Evolutionary conservation across 106 monocot species (phyloP).

Genomic region (Gastrodia elata): DNA sequence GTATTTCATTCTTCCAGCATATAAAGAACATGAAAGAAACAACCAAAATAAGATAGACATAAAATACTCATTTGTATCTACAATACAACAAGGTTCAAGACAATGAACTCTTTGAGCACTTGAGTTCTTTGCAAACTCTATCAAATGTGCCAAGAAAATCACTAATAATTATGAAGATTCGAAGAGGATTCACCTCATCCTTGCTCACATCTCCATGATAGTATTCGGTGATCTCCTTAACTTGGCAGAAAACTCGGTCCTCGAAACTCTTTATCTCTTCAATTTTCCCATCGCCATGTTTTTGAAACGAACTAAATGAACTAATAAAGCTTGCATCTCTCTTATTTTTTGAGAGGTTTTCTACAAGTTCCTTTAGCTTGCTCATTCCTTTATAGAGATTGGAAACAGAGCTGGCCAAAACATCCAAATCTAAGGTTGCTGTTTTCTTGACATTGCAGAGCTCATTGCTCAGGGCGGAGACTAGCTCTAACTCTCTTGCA

Average conservation of each 20-base stretch:
- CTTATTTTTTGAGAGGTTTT: constrained; percentile 9
- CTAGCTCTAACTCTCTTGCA: constrained; percentile 41
- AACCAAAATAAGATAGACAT: too few species aligned
- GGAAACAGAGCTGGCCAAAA: constrained; percentile 40
- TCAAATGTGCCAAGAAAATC: constrained; percentile 68
- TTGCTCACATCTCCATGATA: constrained; percentile 68
- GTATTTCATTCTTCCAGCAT: too few species aligned
- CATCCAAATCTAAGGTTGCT: constrained; percentile 68
- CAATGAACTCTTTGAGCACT: constrained; percentile 16
- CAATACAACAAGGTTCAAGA: background rate
- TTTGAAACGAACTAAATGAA: constrained; percentile 33
- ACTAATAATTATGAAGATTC: constrained; percentile 66
- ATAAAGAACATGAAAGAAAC: too few species aligned
- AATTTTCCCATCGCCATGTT: constrained; percentile 31
- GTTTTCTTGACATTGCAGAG: constrained; percentile 78
- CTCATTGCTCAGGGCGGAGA: constrained; percentile 56
- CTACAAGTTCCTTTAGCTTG: constrained; percentile 35
- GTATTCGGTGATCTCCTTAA: constrained; percentile 71
- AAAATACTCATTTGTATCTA: too few species aligned
- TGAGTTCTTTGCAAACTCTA: constrained; percentile 49
- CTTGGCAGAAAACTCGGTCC: constrained; percentile 37
- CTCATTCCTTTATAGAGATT: constrained; percentile 50
- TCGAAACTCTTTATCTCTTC: constrained; percentile 39
- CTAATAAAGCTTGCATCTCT: constrained; percentile 23
- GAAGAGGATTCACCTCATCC: constrained; percentile 62